Conservation (phyloP, 345 rosid species). For the Draba incana region DNA sequence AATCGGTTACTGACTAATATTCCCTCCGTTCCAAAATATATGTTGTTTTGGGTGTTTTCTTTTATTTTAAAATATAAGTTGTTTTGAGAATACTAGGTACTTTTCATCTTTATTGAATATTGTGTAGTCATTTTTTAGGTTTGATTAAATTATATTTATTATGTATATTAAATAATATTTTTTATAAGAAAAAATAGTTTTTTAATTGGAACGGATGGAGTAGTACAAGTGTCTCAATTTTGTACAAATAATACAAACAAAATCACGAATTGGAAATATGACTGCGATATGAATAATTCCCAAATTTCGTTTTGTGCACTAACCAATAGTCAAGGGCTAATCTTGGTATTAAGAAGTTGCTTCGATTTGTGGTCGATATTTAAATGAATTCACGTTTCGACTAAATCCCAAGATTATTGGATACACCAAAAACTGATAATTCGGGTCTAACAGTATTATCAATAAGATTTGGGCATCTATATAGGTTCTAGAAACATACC, state of each 20-base stretch:
- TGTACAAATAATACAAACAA: neutral
- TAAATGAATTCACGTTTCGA: neutral
- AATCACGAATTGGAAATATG: neutral
- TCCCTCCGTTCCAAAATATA: no score
- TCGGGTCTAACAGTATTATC: neutral
- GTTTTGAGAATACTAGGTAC: no score
- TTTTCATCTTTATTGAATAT: no score
- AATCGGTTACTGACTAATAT: no score
- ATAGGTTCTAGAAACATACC: conserved; percentile 13
- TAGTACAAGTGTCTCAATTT: no score
- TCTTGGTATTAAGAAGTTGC: neutral
- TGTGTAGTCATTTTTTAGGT: no score
- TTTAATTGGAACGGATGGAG: no score
- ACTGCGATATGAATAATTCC: conserved; percentile 1
- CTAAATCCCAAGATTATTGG: neutral
- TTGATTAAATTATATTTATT: no score
- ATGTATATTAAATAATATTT: no score
- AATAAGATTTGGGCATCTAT: conserved; percentile 10
- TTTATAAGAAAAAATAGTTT: no score
- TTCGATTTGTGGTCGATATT: neutral
- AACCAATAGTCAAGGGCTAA: neutral
- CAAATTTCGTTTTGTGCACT: neutral
- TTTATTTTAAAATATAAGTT: no score
- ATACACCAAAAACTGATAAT: neutral
- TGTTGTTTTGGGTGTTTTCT: no score